These are phyloP conservation scores for Fragilaria crotonensis DNA, from an alignment of 108 stramenopile genomes.

Conservation along the genomic window DNA sequence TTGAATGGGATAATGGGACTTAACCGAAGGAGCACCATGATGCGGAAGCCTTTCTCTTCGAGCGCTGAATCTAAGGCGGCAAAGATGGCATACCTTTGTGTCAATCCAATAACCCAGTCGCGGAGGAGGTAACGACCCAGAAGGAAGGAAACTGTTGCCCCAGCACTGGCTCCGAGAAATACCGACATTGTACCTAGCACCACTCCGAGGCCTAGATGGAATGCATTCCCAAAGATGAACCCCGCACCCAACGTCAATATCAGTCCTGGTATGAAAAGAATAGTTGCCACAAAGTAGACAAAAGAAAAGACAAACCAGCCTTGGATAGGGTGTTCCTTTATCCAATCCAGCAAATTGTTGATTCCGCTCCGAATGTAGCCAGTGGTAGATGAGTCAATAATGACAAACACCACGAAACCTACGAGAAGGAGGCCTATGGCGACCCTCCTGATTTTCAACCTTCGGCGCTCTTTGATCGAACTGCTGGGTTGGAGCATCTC, in stretches of 20 bases:
- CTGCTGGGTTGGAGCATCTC: too few relatives aligned
- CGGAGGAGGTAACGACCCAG: constrained; percentile 61
- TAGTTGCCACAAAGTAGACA: constrained; percentile 37
- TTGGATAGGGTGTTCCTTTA: constrained; percentile 40
- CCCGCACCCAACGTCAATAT: constrained; percentile 69
- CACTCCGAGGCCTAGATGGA: constrained; percentile 52
- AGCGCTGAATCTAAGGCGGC: constrained; percentile 49
- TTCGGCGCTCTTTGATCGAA: too few relatives aligned
- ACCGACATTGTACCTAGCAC: constrained; percentile 43
- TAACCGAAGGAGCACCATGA: constrained; percentile 50
- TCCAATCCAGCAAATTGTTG: constrained; percentile 51
- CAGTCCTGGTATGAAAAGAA: constrained; percentile 62
- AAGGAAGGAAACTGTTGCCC: constrained; percentile 43
- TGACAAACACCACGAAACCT: constrained; percentile 36
- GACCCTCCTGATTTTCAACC: constrained; percentile 15
- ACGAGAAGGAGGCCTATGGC: constrained; percentile 28
- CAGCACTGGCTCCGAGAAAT: constrained; percentile 52
- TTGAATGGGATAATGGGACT: constrained; percentile 63
- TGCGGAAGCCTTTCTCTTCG: constrained; percentile 53
- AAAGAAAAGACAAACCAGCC: constrained; percentile 55
- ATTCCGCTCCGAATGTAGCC: constrained; percentile 23
- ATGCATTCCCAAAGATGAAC: constrained; percentile 55
- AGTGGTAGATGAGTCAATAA: constrained; percentile 49
- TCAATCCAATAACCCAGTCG: constrained; percentile 37
- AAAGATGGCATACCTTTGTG: constrained; percentile 43